A percentile compares a stretch with the other conserved stretches of the same genome.
These are phyloP conservation scores for Anthracocystis panici-leucophaei DNA, from an alignment of 1,284 basidiomycete genomes.

Conservation along the genomic window DNA sequence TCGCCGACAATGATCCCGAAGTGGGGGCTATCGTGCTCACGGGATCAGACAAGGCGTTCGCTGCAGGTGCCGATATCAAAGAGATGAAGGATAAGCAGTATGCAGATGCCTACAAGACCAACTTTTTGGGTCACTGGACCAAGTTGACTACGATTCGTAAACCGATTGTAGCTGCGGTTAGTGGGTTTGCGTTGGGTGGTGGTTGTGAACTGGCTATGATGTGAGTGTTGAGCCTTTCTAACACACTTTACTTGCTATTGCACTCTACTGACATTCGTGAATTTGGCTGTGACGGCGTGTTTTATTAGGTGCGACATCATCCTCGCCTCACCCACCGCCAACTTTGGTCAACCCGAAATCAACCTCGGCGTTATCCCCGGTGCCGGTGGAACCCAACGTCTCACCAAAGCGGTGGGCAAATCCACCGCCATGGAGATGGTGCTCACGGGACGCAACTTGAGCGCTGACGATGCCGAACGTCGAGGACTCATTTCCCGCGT, in stretches of 20 bases:
- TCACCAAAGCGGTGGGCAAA: constrained; percentile 89
- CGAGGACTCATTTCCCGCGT: constrained; percentile 89
- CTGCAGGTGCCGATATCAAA: constrained; percentile 92
- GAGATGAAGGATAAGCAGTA: constrained; percentile 93
- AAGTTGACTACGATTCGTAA: constrained; percentile 82
- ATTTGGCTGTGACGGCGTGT: not conserved
- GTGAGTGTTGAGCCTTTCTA: constrained; percentile 71
- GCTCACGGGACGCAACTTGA: constrained; percentile 80
- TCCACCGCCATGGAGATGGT: constrained; percentile 95
- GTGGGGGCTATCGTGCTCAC: constrained; percentile 88
- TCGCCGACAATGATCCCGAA: constrained; percentile 74
- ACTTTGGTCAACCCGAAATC: constrained; percentile 97
- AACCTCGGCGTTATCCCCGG: constrained; percentile 96
- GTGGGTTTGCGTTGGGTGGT: constrained; percentile 94
- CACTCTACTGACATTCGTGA: not conserved
- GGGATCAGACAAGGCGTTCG: constrained; percentile 92
- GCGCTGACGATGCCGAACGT: constrained; percentile 83
- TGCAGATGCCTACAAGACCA: constrained; percentile 85
- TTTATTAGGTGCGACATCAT: constrained; percentile 86
- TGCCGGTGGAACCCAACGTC: constrained; percentile 83
- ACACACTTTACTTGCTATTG: not conserved
- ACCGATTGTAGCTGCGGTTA: constrained; percentile 95
- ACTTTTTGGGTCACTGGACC: constrained; percentile 91
- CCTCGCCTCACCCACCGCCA: constrained; percentile 90
- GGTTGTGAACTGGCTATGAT: constrained; percentile 96